Base-by-base conservation (phyloP, 2,329 filamentous ascomycete genomes). In the Aspergillus floridensis region DNA sequence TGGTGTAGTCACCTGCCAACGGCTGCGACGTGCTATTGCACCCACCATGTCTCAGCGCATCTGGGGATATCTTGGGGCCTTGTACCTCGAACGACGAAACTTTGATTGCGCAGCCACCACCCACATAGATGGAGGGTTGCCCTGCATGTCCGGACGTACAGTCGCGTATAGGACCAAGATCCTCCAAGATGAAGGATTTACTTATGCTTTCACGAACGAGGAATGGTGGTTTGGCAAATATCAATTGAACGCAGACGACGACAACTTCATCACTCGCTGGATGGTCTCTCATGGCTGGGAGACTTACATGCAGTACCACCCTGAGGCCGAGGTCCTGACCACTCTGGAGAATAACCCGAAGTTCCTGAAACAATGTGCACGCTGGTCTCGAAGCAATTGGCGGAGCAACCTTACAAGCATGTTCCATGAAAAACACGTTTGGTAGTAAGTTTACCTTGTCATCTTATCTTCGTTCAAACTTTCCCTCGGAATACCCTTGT, bases 331-430 rank as follows among this genome's bases (percentile, higher is more conserved):
- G 77, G 89, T 98, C 61, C 88, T 95, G 79, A 98, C 93, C 26
- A 97, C 93, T 3, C 83, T 98, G 46, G 93, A 97, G 76, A 90
- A 93, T 74, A 89, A 93, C 72, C 81, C 84, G 58, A 96, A 93
- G 72, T 98, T 96, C 72, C 81, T 98, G 64, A 93, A 91, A 73
- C 93, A 98, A 77, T 98, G 93, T 77, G 86, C 93, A 50, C 86
- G 93, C 51, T 98, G 93, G 93, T 92, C 95, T 48, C 88, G 93
- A 70, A 97, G 93, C 82, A 98, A 98, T 78, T 98, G 93, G 93
- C 85, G 93, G 72, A 96, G 92, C 81, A 98, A 98, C 76, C 88
- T 92, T 77, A 97, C 92, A 55, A 97, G 92, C 76, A 83, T 97
- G 71, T 84, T 93, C 65, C 86, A 86, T 64, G 93, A 97, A 78